Conservation (phyloP, 148 eudicot genomes). For the Nepenthes mirabilis region DNA sequence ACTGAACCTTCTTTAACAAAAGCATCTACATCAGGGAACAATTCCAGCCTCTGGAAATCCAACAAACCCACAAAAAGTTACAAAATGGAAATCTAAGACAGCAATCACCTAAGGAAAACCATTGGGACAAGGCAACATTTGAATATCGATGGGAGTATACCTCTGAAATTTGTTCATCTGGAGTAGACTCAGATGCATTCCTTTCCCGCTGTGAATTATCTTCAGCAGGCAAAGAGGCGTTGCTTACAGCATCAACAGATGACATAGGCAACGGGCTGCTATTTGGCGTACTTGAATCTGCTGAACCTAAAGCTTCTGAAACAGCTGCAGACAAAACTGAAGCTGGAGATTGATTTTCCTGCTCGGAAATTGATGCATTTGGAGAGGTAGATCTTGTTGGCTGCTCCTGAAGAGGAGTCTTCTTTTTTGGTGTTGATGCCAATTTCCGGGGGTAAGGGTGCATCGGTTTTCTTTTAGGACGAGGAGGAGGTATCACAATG, state of each 20-base stretch:
- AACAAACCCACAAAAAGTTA: background rate
- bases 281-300: constrained; percentile 34
- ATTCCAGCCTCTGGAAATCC: constrained; percentile 43
- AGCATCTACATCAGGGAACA: constrained; percentile 22
- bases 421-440: constrained; percentile 26
- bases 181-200: constrained; percentile 14
- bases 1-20: constrained; percentile 17
- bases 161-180: constrained; percentile 26
- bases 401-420: constrained; percentile 19
- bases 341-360: constrained; percentile 62
- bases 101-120: background rate
- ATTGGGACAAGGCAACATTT: background rate
- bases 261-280: constrained; percentile 40
- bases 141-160: constrained; percentile 17
- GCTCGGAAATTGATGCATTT: constrained; percentile 23
- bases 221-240: constrained; percentile 12
- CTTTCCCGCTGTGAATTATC: constrained; percentile 15
- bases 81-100: background rate
- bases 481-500: constrained; percentile 88
- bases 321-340: constrained; percentile 56
- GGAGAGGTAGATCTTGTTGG: constrained; percentile 38
- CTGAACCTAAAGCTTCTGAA: constrained; percentile 32
- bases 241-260: constrained; percentile 21
- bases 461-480: constrained; percentile 83
- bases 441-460: constrained; percentile 91